Conservation (phyloP, 164 flowering plant genomes). For the Berberis vulgaris region DNA sequence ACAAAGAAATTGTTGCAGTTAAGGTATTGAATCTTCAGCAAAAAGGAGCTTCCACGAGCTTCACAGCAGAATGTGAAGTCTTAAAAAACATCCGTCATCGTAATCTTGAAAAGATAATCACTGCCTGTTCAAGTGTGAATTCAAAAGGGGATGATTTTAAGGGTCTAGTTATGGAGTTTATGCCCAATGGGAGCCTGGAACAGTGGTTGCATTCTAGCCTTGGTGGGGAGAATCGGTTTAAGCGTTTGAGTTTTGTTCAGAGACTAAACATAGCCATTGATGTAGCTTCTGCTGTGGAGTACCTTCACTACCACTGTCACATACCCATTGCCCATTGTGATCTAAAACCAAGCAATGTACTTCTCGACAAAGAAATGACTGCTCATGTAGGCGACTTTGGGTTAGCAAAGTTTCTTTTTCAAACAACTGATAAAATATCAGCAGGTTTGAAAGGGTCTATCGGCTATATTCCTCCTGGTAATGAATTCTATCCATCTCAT, state of each 20-base stretch:
- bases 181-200: conserved; percentile 3
- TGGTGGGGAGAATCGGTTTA: not conserved
- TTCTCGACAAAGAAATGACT: not conserved
- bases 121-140: conserved; percentile 4
- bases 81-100: conserved; percentile 3
- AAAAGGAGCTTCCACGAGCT: conserved; percentile 6
- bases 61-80: conserved; percentile 8
- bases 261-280: not conserved
- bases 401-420: not conserved
- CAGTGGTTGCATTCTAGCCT: conserved; percentile 2
- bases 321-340: conserved; percentile 2
- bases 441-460: conserved; percentile 5
- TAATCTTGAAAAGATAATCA: not conserved
- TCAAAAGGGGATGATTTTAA: conserved; percentile 2
- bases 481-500: not conserved
- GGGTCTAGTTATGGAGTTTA: conserved; percentile 1
- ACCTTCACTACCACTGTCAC: not conserved
- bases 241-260: not conserved
- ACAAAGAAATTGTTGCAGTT: not conserved
- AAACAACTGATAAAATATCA: not conserved
- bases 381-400: conserved; percentile 9
- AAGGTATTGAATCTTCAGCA: conserved; percentile 2
- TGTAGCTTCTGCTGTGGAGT: not conserved
- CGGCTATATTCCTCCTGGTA: conserved; percentile 10
- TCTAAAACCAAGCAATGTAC: conserved; percentile 2